These are phyloP conservation scores for Pseudogymnoascus sp. DNA, from an alignment of 2,329 filamentous ascomycete genomes.

Conservation along the genomic window DNA sequence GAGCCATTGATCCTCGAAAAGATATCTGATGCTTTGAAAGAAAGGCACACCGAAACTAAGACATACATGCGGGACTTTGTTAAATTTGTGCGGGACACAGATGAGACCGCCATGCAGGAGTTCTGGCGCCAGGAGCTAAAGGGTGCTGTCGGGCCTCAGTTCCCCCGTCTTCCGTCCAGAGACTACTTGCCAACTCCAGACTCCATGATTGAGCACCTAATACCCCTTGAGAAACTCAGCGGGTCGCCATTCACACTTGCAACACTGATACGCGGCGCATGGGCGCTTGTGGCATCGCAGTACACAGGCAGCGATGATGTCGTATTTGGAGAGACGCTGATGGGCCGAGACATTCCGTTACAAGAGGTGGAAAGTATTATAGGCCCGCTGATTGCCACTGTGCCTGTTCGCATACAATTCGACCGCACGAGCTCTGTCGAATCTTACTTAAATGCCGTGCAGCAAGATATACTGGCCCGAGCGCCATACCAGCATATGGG, in stretches of 20 bases:
- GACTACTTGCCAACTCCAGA: conserved; percentile 40
- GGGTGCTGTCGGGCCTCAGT: conserved; percentile 40
- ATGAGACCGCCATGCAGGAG: conserved; percentile 34
- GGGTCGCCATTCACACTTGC: conserved; percentile 18
- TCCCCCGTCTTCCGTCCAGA: conserved; percentile 41
- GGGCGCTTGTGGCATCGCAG: conserved; percentile 35
- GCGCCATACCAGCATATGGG: conserved; percentile 33
- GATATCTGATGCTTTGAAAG: conserved; percentile 21
- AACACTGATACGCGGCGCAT: conserved; percentile 28
- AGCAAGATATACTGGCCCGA: conserved; percentile 39
- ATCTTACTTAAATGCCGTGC: conserved; percentile 40
- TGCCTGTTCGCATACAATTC: conserved; percentile 35
- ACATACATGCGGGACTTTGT: conserved; percentile 41
- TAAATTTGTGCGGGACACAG: conserved; percentile 37
- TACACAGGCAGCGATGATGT: conserved; percentile 35
- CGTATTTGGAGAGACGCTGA: conserved; percentile 38
- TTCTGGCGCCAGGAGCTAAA: conserved; percentile 43
- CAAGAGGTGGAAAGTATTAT: conserved; percentile 36
- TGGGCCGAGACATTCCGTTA: conserved; percentile 35
- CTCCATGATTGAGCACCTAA: conserved; percentile 37
- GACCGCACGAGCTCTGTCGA: conserved; percentile 27
- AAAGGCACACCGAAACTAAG: conserved; percentile 20
- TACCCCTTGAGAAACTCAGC: conserved; percentile 13
- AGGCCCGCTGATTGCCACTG: conserved; percentile 38
- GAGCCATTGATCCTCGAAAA: conserved; percentile 27